Percentiles rank a stretch among this genome's conserved stretches.
These are phyloP conservation scores for Heritiera littoralis DNA, from an alignment of 345 rosid genomes.

Conservation along the genomic window DNA sequence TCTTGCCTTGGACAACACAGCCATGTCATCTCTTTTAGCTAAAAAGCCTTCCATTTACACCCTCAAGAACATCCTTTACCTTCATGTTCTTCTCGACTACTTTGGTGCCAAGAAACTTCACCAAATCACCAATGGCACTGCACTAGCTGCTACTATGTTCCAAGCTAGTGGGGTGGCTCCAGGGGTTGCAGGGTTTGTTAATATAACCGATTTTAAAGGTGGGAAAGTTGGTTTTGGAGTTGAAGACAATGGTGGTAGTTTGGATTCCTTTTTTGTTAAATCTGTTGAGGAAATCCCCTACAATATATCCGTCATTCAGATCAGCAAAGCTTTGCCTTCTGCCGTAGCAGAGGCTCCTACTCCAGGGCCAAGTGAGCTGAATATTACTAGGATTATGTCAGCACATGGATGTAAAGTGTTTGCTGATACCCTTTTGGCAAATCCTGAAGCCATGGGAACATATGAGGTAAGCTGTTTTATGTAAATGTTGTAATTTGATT, in stretches of 20 bases:
- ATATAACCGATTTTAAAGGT: slow-evolving; percentile 76
- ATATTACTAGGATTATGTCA: slow-evolving; percentile 76
- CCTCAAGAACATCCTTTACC: slow-evolving; percentile 82
- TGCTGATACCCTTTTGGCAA: slow-evolving; percentile 66
- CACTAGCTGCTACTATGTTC: slow-evolving; percentile 88
- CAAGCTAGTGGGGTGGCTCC: slow-evolving; percentile 91
- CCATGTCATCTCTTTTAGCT: slow-evolving; percentile 65
- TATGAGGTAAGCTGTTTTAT: slow-evolving; percentile 49
- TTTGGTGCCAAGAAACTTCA: slow-evolving; percentile 89
- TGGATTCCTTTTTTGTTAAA: slow-evolving; percentile 59
- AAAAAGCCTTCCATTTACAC: slow-evolving; percentile 63
- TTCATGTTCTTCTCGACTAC: slow-evolving; percentile 92
- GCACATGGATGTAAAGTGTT: slow-evolving; percentile 91
- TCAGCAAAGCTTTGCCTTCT: slow-evolving; percentile 69
- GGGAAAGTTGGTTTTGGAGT: slow-evolving; percentile 89
- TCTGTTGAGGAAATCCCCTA: slow-evolving; percentile 81
- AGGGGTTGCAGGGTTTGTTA: slow-evolving; percentile 82
- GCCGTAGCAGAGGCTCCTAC: slow-evolving; percentile 76
- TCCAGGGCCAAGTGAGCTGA: slow-evolving; percentile 73
- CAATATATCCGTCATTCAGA: slow-evolving; percentile 90
- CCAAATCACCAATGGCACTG: slow-evolving; percentile 82
- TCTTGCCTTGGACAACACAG: slow-evolving; percentile 78
- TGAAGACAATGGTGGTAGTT: slow-evolving; percentile 53
- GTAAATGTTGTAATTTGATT: background rate
- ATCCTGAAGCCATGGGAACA: slow-evolving; percentile 58